Evolutionary conservation across 352 stramenopile species (phyloP).

Genomic region (Phytophthora fragariaefolia): DNA sequence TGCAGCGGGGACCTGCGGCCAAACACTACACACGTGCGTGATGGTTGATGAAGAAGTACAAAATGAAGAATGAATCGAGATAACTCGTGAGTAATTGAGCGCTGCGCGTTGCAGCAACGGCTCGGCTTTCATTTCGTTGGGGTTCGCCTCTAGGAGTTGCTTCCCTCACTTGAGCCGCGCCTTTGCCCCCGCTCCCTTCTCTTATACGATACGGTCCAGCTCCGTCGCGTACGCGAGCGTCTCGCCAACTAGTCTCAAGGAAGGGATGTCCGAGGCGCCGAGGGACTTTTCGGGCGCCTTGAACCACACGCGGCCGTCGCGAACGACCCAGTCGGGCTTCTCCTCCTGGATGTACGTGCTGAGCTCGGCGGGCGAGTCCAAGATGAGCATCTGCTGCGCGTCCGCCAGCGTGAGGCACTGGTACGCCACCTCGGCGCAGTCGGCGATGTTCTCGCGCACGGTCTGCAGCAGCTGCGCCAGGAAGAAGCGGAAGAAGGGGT

Average conservation of each 20-base stretch:
- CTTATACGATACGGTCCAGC: conserved; percentile 93
- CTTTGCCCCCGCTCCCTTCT: not conserved
- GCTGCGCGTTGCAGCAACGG: conserved; percentile 13
- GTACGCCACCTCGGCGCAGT: conserved; percentile 96
- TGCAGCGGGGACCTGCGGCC: not conserved
- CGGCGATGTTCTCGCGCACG: conserved; percentile 95
- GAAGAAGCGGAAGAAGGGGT: conserved; percentile 95
- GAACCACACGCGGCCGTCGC: conserved; percentile 89
- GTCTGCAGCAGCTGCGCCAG: conserved; percentile 94
- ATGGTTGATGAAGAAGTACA: conserved; percentile 32
- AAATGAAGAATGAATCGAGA: conserved; percentile 35
- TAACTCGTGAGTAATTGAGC: conserved; percentile 13
- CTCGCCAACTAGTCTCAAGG: conserved; percentile 94
- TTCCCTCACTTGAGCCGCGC: too few species aligned
- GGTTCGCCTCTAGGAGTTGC: too few species aligned
- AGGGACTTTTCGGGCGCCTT: conserved; percentile 89
- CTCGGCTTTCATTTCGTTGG: conserved; percentile 15
- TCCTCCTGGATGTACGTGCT: conserved; percentile 87
- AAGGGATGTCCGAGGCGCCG: conserved; percentile 92
- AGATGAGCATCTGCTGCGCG: conserved; percentile 94
- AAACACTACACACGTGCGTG: not conserved
- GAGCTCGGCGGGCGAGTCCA: conserved; percentile 83
- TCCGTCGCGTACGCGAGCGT: conserved; percentile 96
- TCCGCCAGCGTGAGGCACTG: conserved; percentile 87
- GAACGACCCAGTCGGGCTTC: conserved; percentile 92